phyloP scores from a whole-genome alignment of 2,329 filamentous ascomycete species.

The Septoria linicola region DNA sequence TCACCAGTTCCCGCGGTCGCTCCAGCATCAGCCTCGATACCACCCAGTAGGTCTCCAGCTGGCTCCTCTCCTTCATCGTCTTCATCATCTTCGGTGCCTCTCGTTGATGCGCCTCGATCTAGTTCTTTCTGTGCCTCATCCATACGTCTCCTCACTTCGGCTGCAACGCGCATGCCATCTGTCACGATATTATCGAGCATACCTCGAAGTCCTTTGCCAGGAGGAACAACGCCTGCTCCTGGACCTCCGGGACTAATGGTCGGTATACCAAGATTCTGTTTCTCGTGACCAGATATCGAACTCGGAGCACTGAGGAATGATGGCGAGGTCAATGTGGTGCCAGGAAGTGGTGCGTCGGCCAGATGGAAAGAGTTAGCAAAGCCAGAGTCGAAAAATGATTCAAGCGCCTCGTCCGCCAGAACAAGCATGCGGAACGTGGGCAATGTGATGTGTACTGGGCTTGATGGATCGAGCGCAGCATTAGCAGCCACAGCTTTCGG shows the following conservation, averaged over 20 bases:
- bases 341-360: slow-evolving; percentile 60
- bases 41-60: slow-evolving; percentile 53
- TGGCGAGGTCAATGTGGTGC: slow-evolving; percentile 52
- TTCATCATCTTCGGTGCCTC: slow-evolving; percentile 49
- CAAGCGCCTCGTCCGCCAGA: slow-evolving; percentile 88
- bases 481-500: slow-evolving; percentile 77
- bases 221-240: slow-evolving; percentile 57
- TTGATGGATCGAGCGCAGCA: slow-evolving; percentile 84
- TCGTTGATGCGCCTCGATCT: slow-evolving; percentile 73
- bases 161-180: slow-evolving; percentile 93
- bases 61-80: slow-evolving; percentile 69
- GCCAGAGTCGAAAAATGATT: slow-evolving; percentile 95
- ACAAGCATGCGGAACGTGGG: slow-evolving; percentile 99
- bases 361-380: slow-evolving; percentile 93
- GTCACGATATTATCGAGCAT: slow-evolving; percentile 97
- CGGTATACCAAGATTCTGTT: slow-evolving; percentile 18
- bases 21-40: slow-evolving; percentile 50
- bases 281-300: slow-evolving; percentile 15
- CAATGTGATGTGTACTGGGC: slow-evolving; percentile 90
- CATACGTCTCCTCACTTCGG: slow-evolving; percentile 87
- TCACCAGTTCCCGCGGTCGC: slow-evolving; percentile 10
- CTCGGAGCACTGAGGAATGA: slow-evolving; percentile 71
- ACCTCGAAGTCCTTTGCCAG: slow-evolving; percentile 75
- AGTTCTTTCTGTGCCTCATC: slow-evolving; percentile 92
- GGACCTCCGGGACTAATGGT: slow-evolving; percentile 36